phyloP scores from a whole-genome alignment of 495 filamentous ascomycete species.

The Cryomyces antarcticus region DNA sequence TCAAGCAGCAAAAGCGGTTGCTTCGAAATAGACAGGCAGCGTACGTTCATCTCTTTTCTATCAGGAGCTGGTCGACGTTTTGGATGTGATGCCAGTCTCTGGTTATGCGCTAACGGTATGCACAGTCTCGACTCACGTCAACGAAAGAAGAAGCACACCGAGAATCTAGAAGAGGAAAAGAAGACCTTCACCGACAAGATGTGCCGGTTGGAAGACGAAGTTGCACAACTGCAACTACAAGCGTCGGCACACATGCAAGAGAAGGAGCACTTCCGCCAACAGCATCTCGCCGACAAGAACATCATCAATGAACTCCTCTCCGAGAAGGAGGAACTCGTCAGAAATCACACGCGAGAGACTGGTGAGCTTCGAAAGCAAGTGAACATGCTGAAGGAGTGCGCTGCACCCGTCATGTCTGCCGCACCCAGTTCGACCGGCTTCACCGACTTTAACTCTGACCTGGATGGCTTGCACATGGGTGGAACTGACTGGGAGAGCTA shows the following conservation, averaged over 20 bases:
- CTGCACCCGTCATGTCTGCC: constrained; percentile 40
- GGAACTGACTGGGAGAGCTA: constrained; percentile 56
- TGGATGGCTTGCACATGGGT: constrained; percentile 70
- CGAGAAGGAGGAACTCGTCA: constrained; percentile 84
- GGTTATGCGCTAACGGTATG: constrained; percentile 23
- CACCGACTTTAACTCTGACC: constrained; percentile 50
- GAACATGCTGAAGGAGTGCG: constrained; percentile 51
- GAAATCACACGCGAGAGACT: constrained; percentile 77
- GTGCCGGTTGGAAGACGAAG: constrained; percentile 57
- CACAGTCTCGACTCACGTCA: constrained; percentile 81
- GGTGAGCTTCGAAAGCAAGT: constrained; percentile 92
- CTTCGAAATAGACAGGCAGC: constrained; percentile 90
- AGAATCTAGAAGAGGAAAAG: constrained; percentile 91
- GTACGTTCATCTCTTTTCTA: constrained; percentile 29
- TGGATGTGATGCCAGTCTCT: not conserved
- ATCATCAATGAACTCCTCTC: constrained; percentile 57
- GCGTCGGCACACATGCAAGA: constrained; percentile 42
- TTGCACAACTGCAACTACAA: constrained; percentile 30
- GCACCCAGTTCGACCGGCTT: constrained; percentile 38
- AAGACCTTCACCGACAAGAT: constrained; percentile 65
- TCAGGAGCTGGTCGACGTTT: not conserved
- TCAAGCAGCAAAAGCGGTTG: constrained; percentile 95
- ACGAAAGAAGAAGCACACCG: constrained; percentile 96
- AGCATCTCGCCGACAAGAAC: constrained; percentile 51
- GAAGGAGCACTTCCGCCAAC: constrained; percentile 41